Base-by-base conservation (phyloP, 768 basidiomycete species). In the Lactifluus pinguis region DNA sequence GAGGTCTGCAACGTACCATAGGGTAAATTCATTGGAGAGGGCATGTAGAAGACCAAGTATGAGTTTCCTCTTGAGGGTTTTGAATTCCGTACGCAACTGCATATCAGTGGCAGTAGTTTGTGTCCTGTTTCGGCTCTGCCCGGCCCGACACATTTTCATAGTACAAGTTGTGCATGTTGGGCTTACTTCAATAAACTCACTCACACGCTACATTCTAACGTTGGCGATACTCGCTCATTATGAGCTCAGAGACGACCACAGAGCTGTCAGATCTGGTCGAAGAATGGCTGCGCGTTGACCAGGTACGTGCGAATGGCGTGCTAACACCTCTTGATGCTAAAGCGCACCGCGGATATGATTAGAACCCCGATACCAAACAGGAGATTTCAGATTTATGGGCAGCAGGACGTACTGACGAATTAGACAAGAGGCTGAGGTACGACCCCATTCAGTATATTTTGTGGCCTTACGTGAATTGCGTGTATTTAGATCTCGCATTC, bases 401-500 rank as follows among this genome's bases (percentile, higher is more conserved):
- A 39, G 69, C 70, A 11, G 73, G 75, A 19, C 69, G 81, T 39
- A 69, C 68, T 7, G 68, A 70, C 32, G 84, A 84, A 69, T 71
- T 87, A 15, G 79, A 83, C 57, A 78, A 68, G 55, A 77, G 84
- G 25, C 75, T 87, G 78, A 79, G 79, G 85, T 82, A 57, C 49
- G 47, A 10, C 9, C 34, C 51, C 42, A 8, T 41, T 29, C 44
- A 17, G 10, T 8, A 9, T 34, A 25, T 53, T 14, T 25, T 32
- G 47, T n/a, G 21, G 14, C 19, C 15, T 13, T 47, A 30, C 39
- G 51, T 53, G 30, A 64, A 45, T 11, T 36, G 4, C n/a, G 3
- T 17, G n/a, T 29, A n/a, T 54, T 45, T 34, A 89, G 87, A 65
- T 73, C 74, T 4, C 81, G 92, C 39, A 93, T 95, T 65, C 81